phyloP scores from a whole-genome alignment of 306 rosid species.

The Trifolium pratense region DNA sequence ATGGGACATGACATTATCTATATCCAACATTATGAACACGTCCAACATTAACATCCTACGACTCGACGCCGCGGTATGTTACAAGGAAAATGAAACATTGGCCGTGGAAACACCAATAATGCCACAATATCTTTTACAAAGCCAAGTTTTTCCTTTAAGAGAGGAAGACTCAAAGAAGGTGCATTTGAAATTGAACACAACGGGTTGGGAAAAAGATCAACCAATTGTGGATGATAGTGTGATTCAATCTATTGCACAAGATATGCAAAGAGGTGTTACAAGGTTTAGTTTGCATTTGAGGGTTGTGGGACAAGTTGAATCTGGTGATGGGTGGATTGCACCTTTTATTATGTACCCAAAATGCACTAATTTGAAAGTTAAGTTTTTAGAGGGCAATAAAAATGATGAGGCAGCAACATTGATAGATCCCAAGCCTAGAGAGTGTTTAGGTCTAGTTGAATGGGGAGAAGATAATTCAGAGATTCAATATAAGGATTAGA shows the following conservation, averaged over 20 bases:
- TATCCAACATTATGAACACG: slow-evolving; percentile 33
- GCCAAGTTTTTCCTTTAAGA: background rate
- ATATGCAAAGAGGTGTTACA: background rate
- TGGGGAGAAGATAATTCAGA: slow-evolving; percentile 30
- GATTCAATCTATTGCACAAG: slow-evolving; percentile 21
- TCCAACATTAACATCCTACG: slow-evolving; percentile 34
- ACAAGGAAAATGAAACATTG: slow-evolving; percentile 25
- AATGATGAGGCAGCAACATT: background rate
- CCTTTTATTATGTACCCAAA: slow-evolving; percentile 25
- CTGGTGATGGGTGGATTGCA: background rate
- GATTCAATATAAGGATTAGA: background rate
- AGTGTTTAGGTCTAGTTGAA: slow-evolving; percentile 34
- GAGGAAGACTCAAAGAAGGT: slow-evolving; percentile 6
- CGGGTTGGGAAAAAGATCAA: slow-evolving; percentile 45
- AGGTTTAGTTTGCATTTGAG: slow-evolving; percentile 36
- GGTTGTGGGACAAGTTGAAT: slow-evolving; percentile 24
- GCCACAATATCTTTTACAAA: background rate
- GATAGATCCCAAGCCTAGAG: slow-evolving; percentile 18
- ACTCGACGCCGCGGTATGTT: background rate
- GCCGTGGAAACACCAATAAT: background rate
- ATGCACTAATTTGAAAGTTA: slow-evolving; percentile 30
- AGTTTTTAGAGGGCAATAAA: background rate
- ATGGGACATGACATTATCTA: slow-evolving; percentile 27
- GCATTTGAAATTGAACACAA: slow-evolving; percentile 30
- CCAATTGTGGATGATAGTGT: slow-evolving; percentile 17